Evolutionary conservation across 257 asterid species (phyloP), one percentile per base, ranked within the genome.

Genomic region (Leonotis leonurus): DNA sequence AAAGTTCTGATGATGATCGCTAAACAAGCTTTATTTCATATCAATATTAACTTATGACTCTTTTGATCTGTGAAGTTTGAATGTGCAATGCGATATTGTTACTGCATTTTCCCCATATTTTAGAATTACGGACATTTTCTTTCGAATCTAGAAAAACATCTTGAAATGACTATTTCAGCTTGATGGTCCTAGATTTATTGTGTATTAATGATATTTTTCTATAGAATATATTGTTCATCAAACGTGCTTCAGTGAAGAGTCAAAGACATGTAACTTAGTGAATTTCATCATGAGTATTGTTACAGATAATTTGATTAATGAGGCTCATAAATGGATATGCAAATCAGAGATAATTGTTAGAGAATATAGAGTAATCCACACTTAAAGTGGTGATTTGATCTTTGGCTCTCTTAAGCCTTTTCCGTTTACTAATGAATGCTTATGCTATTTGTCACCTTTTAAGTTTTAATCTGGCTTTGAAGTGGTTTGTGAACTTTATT

Each of bases 91-190:
- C 43, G 17, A n/a, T n/a, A n/a, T n/a, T n/a, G n/a, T n/a, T n/a
- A n/a, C 22, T 67, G 51, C 18, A 9, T 21, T 35, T 57, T 8
- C 62, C 61, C 63, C 51, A 35, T 39, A n/a, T 52, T 51, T 39
- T 8, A 50, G 59, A 50, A 56, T 14, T 1, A 48, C 29, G 56
- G 41, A 33, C 14, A 46, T 25, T 13, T n/a, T 55, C 29, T 45
- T 55, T 14, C 7, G 16, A 40, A 66, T 30, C 49, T 29, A 39
- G 70, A 22, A 53, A 27, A 37, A 36, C 12, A 13, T 22, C 32
- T 30, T n/a, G 8, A 27, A 51, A 3, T 17, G 14, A 35, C 24
- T 39, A 29, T 54, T 36, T 52, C 9, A 36, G 36, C 69, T 36
- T 1, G 1, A 33, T 32, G 25, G 11, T 50, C 29, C 39, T 36